Conservation (phyloP, 169 alveolate genomes). For the Eimeria maxima region DNA sequence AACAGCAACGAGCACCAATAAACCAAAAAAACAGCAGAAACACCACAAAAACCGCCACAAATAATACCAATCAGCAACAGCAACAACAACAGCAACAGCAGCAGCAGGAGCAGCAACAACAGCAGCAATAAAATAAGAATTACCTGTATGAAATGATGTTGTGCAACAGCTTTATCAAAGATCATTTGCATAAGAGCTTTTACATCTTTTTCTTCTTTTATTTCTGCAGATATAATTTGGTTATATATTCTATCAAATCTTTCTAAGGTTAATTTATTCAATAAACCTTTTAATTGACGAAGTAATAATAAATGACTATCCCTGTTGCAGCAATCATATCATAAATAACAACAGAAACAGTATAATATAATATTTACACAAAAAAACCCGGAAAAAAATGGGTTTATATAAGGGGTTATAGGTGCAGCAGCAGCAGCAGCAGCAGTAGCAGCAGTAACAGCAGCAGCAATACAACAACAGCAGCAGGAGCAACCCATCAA, state of each 20-base stretch:
- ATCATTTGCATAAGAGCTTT: conserved; percentile 85
- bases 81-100: conserved; percentile 25
- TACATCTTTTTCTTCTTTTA: conserved; percentile 84
- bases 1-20: too few relatives aligned
- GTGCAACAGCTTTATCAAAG: conserved; percentile 89
- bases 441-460: neutral
- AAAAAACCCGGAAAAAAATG: too few relatives aligned
- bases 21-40: neutral
- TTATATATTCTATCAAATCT: conserved; percentile 87
- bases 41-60: neutral
- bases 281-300: conserved; percentile 81
- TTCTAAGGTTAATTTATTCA: conserved; percentile 88
- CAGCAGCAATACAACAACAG: neutral
- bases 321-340: conserved; percentile 42
- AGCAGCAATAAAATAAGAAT: neutral
- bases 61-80: neutral
- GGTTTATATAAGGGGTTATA: too few relatives aligned
- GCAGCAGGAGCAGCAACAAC: conserved; percentile 1
- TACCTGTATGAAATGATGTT: conserved; percentile 88
- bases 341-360: too few relatives aligned
- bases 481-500: neutral
- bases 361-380: too few relatives aligned
- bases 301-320: conserved; percentile 62
- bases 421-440: too few relatives aligned
- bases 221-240: conserved; percentile 85